These are phyloP conservation scores for Gymnopilus dilepis DNA, from an alignment of 768 basidiomycete genomes.

Conservation along the genomic window DNA sequence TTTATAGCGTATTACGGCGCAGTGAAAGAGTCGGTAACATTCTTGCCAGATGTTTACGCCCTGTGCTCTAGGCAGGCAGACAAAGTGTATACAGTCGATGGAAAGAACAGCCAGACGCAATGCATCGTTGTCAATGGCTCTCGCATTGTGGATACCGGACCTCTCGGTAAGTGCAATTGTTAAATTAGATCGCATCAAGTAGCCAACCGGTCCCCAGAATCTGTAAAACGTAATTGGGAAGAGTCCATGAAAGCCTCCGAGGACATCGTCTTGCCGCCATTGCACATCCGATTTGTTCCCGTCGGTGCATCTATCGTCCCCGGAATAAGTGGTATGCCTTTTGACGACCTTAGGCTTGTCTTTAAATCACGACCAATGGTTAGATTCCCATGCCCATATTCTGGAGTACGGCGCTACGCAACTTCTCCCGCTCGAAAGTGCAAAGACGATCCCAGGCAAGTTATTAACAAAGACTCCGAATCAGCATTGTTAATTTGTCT, in stretches of 20 bases:
- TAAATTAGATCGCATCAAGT: background rate
- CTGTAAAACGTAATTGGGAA: conserved; percentile 37
- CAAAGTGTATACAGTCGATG: conserved; percentile 73
- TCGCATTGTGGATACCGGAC: conserved; percentile 58
- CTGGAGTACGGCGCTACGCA: conserved; percentile 77
- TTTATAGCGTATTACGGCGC: conserved; percentile 10
- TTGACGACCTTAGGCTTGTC: conserved; percentile 12
- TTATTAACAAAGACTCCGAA: background rate
- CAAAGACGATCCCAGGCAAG: conserved; percentile 60
- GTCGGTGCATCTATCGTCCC: conserved; percentile 70
- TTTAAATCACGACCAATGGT: background rate
- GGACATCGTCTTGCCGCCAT: background rate
- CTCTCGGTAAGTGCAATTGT: conserved; percentile 50
- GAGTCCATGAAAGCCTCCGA: conserved; percentile 13
- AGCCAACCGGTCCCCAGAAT: conserved; percentile 35
- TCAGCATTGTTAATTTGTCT: background rate
- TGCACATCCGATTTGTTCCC: conserved; percentile 51
- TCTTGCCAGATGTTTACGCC: conserved; percentile 45
- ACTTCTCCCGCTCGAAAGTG: conserved; percentile 68
- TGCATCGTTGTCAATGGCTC: conserved; percentile 65
- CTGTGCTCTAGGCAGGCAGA: conserved; percentile 62
- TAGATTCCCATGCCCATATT: conserved; percentile 82
- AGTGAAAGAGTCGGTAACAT: background rate
- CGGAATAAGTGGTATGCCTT: conserved; percentile 65
- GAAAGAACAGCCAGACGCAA: conserved; percentile 52